These are phyloP conservation scores for Gastrodia elata DNA, from an alignment of 106 monocot species.

Conservation along the genomic window DNA sequence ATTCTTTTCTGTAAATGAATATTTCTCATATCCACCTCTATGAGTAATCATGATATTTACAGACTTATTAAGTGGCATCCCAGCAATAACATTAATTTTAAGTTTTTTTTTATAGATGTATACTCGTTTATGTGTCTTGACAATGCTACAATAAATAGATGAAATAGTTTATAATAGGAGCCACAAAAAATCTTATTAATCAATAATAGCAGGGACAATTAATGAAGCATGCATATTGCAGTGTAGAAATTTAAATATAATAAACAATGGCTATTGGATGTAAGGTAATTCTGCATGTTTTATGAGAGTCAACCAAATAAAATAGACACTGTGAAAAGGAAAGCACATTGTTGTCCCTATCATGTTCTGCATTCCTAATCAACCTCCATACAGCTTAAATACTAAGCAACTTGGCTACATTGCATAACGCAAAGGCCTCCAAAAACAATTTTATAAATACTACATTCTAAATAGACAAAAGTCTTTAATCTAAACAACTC, in stretches of 20 bases:
- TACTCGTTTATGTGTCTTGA: too few species aligned
- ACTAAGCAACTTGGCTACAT: not conserved
- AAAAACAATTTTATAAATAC: not conserved
- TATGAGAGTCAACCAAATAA: too few species aligned
- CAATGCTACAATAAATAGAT: too few species aligned
- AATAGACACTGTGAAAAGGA: not conserved
- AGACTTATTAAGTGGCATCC: too few species aligned
- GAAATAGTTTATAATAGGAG: too few species aligned
- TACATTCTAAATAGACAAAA: not conserved
- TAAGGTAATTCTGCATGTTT: not conserved
- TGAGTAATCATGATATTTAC: too few species aligned
- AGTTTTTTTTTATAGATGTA: too few species aligned
- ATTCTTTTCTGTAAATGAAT: too few species aligned
- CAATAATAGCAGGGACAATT: not conserved
- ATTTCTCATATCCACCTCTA: too few species aligned
- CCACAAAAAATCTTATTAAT: too few species aligned
- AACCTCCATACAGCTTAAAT: not conserved
- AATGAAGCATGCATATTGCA: not conserved
- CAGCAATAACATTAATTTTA: too few species aligned
- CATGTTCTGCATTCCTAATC: not conserved
- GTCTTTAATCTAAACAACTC: not conserved
- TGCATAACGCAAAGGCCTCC: not conserved
- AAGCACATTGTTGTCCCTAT: not conserved
- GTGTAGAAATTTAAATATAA: not conserved
- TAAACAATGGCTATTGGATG: not conserved